Conservation (phyloP, 2,329 filamentous ascomycete species). For the Fusarium sp. region DNA sequence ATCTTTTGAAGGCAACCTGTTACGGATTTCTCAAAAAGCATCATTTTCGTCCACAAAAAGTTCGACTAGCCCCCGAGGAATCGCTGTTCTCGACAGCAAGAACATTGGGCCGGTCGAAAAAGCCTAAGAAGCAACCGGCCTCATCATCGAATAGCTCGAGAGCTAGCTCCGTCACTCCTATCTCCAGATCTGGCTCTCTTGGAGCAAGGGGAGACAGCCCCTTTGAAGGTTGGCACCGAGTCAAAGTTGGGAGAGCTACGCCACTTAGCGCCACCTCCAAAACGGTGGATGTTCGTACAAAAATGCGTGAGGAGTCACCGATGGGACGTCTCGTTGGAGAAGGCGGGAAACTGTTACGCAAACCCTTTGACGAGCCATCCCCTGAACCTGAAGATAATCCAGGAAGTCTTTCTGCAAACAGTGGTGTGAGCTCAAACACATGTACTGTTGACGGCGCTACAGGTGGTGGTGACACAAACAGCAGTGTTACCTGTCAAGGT, state of each 20-base stretch:
- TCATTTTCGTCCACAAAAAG: slow-evolving; percentile 69
- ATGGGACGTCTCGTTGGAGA: slow-evolving; percentile 53
- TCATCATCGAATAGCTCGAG: slow-evolving; percentile 29
- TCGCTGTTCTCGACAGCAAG: slow-evolving; percentile 44
- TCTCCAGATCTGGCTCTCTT: not conserved
- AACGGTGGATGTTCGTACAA: slow-evolving; percentile 1
- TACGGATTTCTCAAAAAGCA: slow-evolving; percentile 81
- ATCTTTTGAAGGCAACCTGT: slow-evolving; percentile 76
- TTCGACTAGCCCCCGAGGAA: slow-evolving; percentile 39
- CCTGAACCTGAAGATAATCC: slow-evolving; percentile 12
- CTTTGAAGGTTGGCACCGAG: slow-evolving; percentile 55
- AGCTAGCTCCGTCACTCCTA: slow-evolving; percentile 19
- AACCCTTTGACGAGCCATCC: slow-evolving; percentile 57
- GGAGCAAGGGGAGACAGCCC: slow-evolving; percentile 31
- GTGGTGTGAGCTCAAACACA: not conserved
- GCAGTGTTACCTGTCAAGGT: not conserved
- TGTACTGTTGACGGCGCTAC: not conserved
- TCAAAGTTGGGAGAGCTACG: slow-evolving; percentile 48
- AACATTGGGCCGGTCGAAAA: slow-evolving; percentile 30
- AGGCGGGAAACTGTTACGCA: slow-evolving; percentile 56
- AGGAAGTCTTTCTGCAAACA: not conserved
- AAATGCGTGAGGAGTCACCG: not conserved
- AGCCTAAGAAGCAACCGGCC: slow-evolving; percentile 16
- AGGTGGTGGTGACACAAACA: not conserved
- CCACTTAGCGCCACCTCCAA: slow-evolving; percentile 2